phyloP scores from a whole-genome alignment of 2,329 filamentous ascomycete species.

The Salinomyces thailandicus region DNA sequence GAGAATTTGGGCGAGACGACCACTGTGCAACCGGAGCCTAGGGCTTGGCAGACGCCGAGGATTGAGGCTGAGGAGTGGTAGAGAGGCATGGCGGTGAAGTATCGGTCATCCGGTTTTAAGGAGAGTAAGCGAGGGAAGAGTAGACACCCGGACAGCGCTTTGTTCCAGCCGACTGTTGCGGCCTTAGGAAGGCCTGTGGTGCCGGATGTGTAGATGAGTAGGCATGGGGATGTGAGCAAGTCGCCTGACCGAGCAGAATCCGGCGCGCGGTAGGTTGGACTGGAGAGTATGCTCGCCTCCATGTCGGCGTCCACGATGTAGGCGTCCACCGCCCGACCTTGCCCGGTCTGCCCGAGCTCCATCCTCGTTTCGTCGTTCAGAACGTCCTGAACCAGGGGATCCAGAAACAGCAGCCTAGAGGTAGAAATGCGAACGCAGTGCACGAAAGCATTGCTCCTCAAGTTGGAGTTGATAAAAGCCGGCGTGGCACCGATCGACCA shows the following conservation, averaged over 20 bases:
- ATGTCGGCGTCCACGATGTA: constrained; percentile 52
- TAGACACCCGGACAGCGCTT: constrained; percentile 16
- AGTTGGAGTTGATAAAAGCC: constrained; percentile 82
- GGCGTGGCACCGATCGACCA: constrained; percentile 77
- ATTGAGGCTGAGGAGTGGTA: constrained; percentile 74
- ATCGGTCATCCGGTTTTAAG: constrained; percentile 63
- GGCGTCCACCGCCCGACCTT: constrained; percentile 42
- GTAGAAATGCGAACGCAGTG: constrained; percentile 65
- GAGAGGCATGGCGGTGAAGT: constrained; percentile 80
- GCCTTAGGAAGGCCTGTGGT: constrained; percentile 73
- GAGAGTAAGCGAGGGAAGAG: constrained; percentile 37
- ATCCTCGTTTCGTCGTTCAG: constrained; percentile 44
- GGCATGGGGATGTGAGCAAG: constrained; percentile 44
- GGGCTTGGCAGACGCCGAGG: constrained; percentile 53
- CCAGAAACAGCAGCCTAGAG: constrained; percentile 58
- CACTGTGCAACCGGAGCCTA: constrained; percentile 49
- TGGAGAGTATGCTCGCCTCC: constrained; percentile 36
- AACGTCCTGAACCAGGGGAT: constrained; percentile 47
- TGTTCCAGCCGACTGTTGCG: constrained; percentile 27
- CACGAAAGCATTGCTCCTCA: constrained; percentile 57
- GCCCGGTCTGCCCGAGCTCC: constrained; percentile 35
- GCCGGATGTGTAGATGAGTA: constrained; percentile 76
- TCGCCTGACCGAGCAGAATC: constrained; percentile 22
- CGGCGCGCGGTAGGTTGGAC: constrained; percentile 20
- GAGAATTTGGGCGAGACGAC: constrained; percentile 70